Evolutionary conservation across 208 protist species (phyloP), one percentile per base, ranked within the genome.

Genomic region (Zelonia costaricensis): DNA sequence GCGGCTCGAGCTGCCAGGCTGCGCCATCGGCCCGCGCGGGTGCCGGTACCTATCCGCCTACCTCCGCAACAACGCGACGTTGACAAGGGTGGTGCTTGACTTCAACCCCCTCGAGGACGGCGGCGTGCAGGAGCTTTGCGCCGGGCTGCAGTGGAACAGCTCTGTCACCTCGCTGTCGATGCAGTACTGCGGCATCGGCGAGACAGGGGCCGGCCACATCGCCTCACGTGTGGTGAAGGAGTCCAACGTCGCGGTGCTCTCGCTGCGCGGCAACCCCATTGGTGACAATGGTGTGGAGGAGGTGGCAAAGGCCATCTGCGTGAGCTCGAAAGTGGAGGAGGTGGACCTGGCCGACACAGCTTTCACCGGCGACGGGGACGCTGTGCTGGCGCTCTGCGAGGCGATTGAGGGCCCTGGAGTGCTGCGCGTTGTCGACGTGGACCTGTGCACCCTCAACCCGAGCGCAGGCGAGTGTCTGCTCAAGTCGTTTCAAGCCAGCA

Each of bases 61-160:
- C 36, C 53, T 93, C 10, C 70, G 65, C 22, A 83, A 85, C 65
- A 95, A 93, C 61, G 58, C 57, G 0, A 92, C 86, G 22, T 65
- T 97, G 23, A 80, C 78, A 28, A 68, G 60, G 12, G 79, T 93
- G 16, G 61, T 84, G 0, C 56, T 97, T 6, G 88, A 94, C 61
- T 93, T 94, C 63, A 95, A 94, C 69, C 62, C 77, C 13, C 38
- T 97, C 43, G 83, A 76, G 23, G 85, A 95, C 54, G 64, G 70
- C 30, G 92, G 92, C 15, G 82, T 76, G 25, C 62, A 62, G 15
- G 70, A 69, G 18, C 68, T 97, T 18, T 82, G 81, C 63, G 76
- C 77, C 36, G 84, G 74, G 5, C 58, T 95, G 5, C 72, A 79
- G n/a, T 97, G 92, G 89, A 97, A 95, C 68, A 80, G 70, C 22